These are phyloP conservation scores for Chamaenerion angustifolium DNA, from an alignment of 345 rosid species.

Conservation along the genomic window DNA sequence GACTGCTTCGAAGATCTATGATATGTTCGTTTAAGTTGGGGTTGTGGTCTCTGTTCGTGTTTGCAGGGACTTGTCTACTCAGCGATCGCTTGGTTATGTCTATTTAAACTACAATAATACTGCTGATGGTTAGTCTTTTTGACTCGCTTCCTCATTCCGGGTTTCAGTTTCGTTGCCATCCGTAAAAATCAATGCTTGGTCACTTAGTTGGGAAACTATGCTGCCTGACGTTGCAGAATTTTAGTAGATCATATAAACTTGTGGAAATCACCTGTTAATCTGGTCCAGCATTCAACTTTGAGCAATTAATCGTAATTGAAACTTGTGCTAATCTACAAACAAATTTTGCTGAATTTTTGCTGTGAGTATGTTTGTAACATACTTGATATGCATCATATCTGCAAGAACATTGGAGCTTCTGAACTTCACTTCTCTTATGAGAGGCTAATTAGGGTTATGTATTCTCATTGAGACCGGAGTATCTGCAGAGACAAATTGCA, in stretches of 20 bases:
- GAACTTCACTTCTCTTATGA: constrained; percentile 67
- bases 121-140: constrained; percentile 50
- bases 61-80: constrained; percentile 62
- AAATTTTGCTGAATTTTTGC: too few relatives aligned
- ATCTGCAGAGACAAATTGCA: constrained; percentile 77
- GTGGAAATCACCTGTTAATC: too few relatives aligned
- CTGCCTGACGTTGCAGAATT: too few relatives aligned
- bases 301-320: too few relatives aligned
- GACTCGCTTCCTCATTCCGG: background rate
- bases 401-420: constrained; percentile 67
- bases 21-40: constrained; percentile 60
- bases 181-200: background rate
- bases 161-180: too few relatives aligned
- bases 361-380: too few relatives aligned
- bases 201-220: too few relatives aligned
- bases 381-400: constrained; percentile 20
- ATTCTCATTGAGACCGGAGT: constrained; percentile 67
- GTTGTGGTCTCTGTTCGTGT: constrained; percentile 77
- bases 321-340: too few relatives aligned
- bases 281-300: too few relatives aligned
- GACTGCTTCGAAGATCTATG: constrained; percentile 64
- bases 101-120: constrained; percentile 66
- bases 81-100: constrained; percentile 78
- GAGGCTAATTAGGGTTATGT: constrained; percentile 65
- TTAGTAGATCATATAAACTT: too few relatives aligned